Evolutionary conservation across 1,284 basidiomycete genomes (phyloP).

Genomic region (Amylostereum areolatum): DNA sequence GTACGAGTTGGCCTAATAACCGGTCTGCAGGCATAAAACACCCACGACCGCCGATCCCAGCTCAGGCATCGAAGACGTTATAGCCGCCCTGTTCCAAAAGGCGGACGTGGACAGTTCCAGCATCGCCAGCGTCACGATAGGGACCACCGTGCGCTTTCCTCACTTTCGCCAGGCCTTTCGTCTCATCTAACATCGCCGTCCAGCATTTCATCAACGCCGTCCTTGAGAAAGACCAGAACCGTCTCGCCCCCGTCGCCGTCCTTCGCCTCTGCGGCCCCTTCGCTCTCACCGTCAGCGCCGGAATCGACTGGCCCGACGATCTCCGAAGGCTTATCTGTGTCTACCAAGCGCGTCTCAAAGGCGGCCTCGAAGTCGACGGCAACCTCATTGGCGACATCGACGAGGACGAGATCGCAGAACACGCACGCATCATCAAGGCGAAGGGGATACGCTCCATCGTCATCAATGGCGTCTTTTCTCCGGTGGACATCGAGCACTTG

Average conservation of each 20-base stretch:
- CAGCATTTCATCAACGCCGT: conserved; percentile 45
- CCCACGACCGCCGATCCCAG: conserved; percentile 49
- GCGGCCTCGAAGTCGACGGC: conserved; percentile 49
- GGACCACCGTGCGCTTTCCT: conserved; percentile 32
- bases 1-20: no score
- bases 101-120: conserved; percentile 26
- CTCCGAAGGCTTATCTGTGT: conserved; percentile 36
- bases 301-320: conserved; percentile 40
- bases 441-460: conserved; percentile 35
- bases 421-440: conserved; percentile 33
- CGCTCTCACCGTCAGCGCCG: conserved; percentile 32
- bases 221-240: conserved; percentile 39
- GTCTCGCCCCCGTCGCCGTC: conserved; percentile 46
- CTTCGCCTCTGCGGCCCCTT: conserved; percentile 45
- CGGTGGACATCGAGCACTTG: conserved; percentile 34
- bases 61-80: conserved; percentile 42
- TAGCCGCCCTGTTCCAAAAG: conserved; percentile 32
- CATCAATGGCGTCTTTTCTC: conserved; percentile 44
- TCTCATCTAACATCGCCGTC: background rate
- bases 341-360: conserved; percentile 37
- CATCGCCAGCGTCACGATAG: conserved; percentile 40
- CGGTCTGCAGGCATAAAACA: conserved; percentile 44
- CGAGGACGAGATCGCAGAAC: conserved; percentile 33
- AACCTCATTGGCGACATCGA: conserved; percentile 35
- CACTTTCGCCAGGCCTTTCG: background rate